These are phyloP conservation scores for Termitomyces sp. DNA, from an alignment of 768 basidiomycete genomes.

Conservation along the genomic window DNA sequence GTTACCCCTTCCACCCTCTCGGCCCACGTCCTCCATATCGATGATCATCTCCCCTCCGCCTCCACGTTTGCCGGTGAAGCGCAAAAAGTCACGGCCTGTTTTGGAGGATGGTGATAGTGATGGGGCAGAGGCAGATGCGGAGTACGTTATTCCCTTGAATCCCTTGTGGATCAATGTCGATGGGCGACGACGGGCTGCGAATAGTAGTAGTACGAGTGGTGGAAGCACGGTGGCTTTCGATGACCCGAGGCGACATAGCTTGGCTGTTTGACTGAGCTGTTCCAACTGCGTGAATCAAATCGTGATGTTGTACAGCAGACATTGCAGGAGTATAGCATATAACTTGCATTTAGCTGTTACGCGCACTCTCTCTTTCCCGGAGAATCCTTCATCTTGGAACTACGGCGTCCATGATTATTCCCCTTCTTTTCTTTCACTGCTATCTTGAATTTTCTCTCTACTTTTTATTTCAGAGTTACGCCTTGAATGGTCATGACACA, in stretches of 20 bases:
- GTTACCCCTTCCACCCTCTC: conserved; percentile 29
- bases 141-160: conserved; percentile 30
- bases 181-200: conserved; percentile 40
- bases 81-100: conserved; percentile 47
- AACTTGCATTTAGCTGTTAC: background rate
- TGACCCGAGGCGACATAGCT: conserved; percentile 60
- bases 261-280: conserved; percentile 42
- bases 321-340: conserved; percentile 2
- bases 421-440: background rate
- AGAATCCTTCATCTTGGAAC: background rate
- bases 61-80: conserved; percentile 28
- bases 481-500: conserved; percentile 1
- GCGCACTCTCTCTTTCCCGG: background rate
- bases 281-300: background rate
- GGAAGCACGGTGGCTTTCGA: conserved; percentile 31
- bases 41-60: conserved; percentile 29
- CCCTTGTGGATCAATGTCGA: conserved; percentile 50
- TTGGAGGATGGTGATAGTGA: conserved; percentile 56
- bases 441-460: background rate
- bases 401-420: background rate
- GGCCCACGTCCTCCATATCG: conserved; percentile 27
- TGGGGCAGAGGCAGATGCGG: conserved; percentile 67
- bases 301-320: background rate
- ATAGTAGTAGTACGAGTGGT: conserved; percentile 17
- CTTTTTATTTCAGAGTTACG: conserved; percentile 8